These are phyloP conservation scores for Coffea eugenioides DNA, from an alignment of 257 asterid species.

Conservation along the genomic window DNA sequence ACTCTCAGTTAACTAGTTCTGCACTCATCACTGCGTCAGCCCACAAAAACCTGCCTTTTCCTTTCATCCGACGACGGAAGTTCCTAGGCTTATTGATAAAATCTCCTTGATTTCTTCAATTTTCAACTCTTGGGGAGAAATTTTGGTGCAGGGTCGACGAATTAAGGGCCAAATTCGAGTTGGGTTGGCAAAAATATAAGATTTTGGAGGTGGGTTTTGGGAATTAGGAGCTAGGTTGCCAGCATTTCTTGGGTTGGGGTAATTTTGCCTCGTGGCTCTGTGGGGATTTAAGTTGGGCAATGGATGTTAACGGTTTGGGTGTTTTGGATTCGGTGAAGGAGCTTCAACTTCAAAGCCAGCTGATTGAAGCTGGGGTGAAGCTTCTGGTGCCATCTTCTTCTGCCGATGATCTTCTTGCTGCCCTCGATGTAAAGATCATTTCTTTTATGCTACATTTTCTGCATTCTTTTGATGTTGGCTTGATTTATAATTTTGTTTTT, in stretches of 20 bases:
- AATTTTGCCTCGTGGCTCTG: not conserved
- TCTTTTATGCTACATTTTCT: not conserved
- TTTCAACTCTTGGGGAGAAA: not conserved
- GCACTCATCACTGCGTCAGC: too few species aligned
- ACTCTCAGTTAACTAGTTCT: too few species aligned
- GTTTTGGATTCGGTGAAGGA: constrained; percentile 13
- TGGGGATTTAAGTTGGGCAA: not conserved
- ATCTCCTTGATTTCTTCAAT: not conserved
- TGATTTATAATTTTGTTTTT: not conserved
- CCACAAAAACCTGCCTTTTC: too few species aligned
- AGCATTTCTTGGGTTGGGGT: not conserved
- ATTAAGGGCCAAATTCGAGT: too few species aligned
- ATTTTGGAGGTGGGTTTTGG: not conserved
- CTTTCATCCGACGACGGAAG: not conserved
- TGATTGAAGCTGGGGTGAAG: constrained; percentile 23
- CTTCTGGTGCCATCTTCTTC: constrained; percentile 29
- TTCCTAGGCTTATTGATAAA: not conserved
- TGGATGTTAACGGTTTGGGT: not conserved
- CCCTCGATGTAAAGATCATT: constrained; percentile 27
- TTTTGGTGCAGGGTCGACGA: not conserved
- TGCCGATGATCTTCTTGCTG: constrained; percentile 25
- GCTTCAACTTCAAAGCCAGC: constrained; percentile 13
- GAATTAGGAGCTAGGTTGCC: not conserved
- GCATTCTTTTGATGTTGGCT: not conserved
- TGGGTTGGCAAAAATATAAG: not conserved